These are phyloP conservation scores for Phyllosticta citriasiana DNA, from an alignment of 2,329 filamentous ascomycete species.

Conservation along the genomic window DNA sequence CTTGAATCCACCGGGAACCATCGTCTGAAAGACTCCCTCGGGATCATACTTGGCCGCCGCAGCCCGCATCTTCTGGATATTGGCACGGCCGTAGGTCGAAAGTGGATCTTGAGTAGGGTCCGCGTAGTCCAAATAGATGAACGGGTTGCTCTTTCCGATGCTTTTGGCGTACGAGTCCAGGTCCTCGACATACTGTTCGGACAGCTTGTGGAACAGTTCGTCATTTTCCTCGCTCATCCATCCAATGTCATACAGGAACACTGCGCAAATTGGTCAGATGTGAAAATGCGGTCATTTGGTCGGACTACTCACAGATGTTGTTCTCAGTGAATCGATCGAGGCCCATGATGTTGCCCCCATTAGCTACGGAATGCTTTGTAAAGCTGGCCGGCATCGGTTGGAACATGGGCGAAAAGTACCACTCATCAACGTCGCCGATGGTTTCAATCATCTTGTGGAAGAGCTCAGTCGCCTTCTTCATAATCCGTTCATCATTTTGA, in stretches of 20 bases:
- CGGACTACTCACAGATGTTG: slow-evolving; percentile 4
- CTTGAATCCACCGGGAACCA: slow-evolving; percentile 21
- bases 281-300: background rate
- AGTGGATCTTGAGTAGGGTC: slow-evolving; percentile 13
- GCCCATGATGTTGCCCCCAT: slow-evolving; percentile 15
- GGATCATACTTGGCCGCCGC: slow-evolving; percentile 14
- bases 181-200: background rate
- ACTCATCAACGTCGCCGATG: slow-evolving; percentile 16
- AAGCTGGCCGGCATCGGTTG: slow-evolving; percentile 13
- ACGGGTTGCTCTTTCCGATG: slow-evolving; percentile 3
- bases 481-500: slow-evolving; percentile 24
- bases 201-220: background rate
- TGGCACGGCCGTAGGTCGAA: slow-evolving; percentile 15
- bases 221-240: slow-evolving; percentile 8
- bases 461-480: slow-evolving; percentile 29
- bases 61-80: slow-evolving; percentile 9
- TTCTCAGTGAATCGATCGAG: slow-evolving; percentile 15
- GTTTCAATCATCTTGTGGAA: slow-evolving; percentile 30
- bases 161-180: background rate
- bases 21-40: slow-evolving; percentile 17
- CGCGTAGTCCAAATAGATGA: slow-evolving; percentile 7
- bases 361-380: background rate
- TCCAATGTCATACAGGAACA: slow-evolving; percentile 4
- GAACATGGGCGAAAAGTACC: slow-evolving; percentile 14
- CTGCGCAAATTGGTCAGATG: background rate